Conservation (phyloP, 805 yeast genomes). For the Candida vaughaniae region DNA sequence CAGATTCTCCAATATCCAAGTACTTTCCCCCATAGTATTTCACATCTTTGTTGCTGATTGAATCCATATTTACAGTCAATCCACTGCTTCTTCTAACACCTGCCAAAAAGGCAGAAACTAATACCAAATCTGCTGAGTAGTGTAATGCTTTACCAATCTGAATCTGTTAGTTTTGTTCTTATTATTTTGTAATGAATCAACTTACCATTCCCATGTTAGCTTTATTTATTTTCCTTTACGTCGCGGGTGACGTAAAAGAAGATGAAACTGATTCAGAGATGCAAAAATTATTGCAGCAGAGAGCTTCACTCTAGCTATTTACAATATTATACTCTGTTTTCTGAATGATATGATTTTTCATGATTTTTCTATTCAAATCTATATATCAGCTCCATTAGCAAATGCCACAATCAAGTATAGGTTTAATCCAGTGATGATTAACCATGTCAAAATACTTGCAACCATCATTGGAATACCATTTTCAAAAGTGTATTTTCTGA, state of each 20-base stretch:
- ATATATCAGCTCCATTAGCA: conserved; percentile 41
- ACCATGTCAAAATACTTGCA: conserved; percentile 39
- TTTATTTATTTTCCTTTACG: too few relatives aligned
- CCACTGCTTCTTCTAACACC: conserved; percentile 76
- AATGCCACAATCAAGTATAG: conserved; percentile 41
- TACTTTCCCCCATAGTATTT: conserved; percentile 61
- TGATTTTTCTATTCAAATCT: too few relatives aligned
- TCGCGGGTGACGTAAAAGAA: too few relatives aligned
- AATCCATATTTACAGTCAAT: conserved; percentile 52
- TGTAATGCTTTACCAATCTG: conserved; percentile 58
- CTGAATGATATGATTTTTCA: too few relatives aligned
- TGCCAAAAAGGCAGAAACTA: conserved; percentile 66
- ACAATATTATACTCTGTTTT: too few relatives aligned
- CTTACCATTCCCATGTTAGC: too few relatives aligned
- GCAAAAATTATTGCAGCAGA: too few relatives aligned
- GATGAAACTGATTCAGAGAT: too few relatives aligned
- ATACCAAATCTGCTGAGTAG: conserved; percentile 54
- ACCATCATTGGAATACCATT: conserved; percentile 34
- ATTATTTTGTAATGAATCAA: too few relatives aligned
- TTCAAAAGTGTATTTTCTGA: conserved; percentile 33
- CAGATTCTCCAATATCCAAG: conserved; percentile 80
- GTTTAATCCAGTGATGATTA: conserved; percentile 38
- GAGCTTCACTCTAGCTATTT: too few relatives aligned
- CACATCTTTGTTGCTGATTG: conserved; percentile 42
- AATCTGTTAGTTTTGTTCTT: conserved; percentile 6